Base-by-base conservation (phyloP, 2,329 filamentous ascomycete genomes). In the Calcarisporium arbuscula region DNA sequence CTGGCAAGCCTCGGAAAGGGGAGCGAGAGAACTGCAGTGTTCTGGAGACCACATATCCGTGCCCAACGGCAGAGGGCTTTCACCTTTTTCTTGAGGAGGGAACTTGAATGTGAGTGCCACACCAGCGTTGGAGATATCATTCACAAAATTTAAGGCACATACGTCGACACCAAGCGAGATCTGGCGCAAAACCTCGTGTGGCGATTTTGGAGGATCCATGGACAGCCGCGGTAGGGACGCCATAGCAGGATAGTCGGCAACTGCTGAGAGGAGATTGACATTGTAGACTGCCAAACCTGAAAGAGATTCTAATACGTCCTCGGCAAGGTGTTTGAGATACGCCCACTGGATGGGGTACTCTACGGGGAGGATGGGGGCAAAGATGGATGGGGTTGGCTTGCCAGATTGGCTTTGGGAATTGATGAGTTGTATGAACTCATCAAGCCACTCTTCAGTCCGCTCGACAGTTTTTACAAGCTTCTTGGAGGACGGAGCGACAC, bases 21-120 rank as follows among this genome's bases (percentile, higher is more conserved):
- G 80, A 0, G 59, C 57, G 1, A 85, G 54, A 25, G 84, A 77
- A 5, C 69, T 66, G 4, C 76, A 70, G 58, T 92, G 73, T 3
- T 61, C 53, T 0, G 69, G 41, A 3, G 71, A 67, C 81, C 87
- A 94, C 66, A 96, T 80, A 57, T 96, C 80, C 17, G 82, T 64
- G 5, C 85, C 92, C 1, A 96, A 64, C 0, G 82, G 71, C n/a
- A n/a, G n/a, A 14, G 42, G 50, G 8, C 41, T 36, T 4, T 39
- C 38, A 1, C 42, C 25, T 7, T 40, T 19, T 8, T 36, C 27
- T 4, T 54, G 42, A 1, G 65, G 49, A 4, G 85, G 80, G 51
- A 96, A 94, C 3, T 63, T 60, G 52, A 96, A 96, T 15, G 76
- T 72, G 15, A 96, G 65, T 1, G 87, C 88, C 19, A 96, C 80